Percentiles rank a stretch among this genome's conserved stretches.
These are phyloP conservation scores for Hirsutella minnesotensis DNA, from an alignment of 2,329 filamentous ascomycete genomes.

Conservation along the genomic window DNA sequence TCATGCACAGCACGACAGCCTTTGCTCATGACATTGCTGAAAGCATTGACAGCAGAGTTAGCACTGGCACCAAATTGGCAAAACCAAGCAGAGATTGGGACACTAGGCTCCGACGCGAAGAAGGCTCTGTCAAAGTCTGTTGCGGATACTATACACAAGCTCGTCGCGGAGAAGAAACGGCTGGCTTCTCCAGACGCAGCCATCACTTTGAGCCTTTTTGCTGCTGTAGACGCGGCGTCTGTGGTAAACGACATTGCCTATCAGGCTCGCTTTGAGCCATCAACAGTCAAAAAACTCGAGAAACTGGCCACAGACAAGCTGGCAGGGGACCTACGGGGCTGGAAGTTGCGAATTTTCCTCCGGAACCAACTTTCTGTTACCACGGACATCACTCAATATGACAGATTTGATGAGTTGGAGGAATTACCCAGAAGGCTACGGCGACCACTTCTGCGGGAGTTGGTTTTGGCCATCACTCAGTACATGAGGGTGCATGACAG, in stretches of 20 bases:
- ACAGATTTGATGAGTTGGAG: slow-evolving; percentile 18
- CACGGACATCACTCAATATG: slow-evolving; percentile 19
- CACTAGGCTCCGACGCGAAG: slow-evolving; percentile 13
- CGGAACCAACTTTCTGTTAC: slow-evolving; percentile 21
- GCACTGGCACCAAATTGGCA: slow-evolving; percentile 15
- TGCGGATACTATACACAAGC: slow-evolving; percentile 12
- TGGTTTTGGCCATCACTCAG: slow-evolving; percentile 18
- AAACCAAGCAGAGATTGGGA: slow-evolving; percentile 11
- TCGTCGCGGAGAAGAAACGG: slow-evolving; percentile 18
- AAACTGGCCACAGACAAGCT: slow-evolving; percentile 21
- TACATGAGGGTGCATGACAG: slow-evolving; percentile 19
- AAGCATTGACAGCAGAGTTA: slow-evolving; percentile 18
- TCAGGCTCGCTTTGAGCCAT: slow-evolving; percentile 14
- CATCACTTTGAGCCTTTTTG: slow-evolving; percentile 17
- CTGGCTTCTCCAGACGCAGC: slow-evolving; percentile 11
- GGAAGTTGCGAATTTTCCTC: slow-evolving; percentile 34
- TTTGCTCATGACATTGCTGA: slow-evolving; percentile 23
- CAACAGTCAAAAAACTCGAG: slow-evolving; percentile 22
- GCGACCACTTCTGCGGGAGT: slow-evolving; percentile 19
- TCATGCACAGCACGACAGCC: slow-evolving; percentile 6
- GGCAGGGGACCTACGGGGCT: slow-evolving; percentile 26
- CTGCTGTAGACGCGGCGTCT: slow-evolving; percentile 20
- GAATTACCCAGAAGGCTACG: slow-evolving; percentile 16
- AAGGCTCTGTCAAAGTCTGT: slow-evolving; percentile 16
- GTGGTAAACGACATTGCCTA: slow-evolving; percentile 11